Conservation (phyloP, 345 rosid genomes). For the Eucalyptus regnans region DNA sequence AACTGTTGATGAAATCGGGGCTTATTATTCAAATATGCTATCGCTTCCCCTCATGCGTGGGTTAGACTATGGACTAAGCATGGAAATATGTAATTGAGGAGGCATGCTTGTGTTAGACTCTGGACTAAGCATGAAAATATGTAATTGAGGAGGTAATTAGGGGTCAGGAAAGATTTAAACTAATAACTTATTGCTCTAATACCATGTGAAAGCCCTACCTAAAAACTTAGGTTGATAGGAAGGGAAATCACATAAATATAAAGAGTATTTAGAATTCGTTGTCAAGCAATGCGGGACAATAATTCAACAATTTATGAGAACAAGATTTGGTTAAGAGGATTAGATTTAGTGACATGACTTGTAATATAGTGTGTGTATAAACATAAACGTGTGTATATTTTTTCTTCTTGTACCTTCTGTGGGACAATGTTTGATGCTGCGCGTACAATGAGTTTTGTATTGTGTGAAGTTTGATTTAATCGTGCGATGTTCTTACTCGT, state of each 20-base stretch:
- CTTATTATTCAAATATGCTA: too few relatives aligned
- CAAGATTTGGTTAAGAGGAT: background rate
- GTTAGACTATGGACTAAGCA: rapidly evolving
- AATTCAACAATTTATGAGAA: background rate
- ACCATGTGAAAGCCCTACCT: background rate
- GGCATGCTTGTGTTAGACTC: rapidly evolving
- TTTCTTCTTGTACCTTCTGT: background rate
- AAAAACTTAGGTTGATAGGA: background rate
- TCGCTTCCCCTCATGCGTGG: rapidly evolving
- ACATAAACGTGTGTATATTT: background rate
- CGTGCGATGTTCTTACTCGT: background rate
- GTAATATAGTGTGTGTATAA: background rate
- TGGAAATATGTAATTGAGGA: background rate
- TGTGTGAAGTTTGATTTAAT: background rate
- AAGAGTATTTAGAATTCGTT: background rate
- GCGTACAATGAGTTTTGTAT: background rate
- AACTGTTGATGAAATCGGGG: rapidly evolving
- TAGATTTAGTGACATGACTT: background rate
- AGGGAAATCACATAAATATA: background rate
- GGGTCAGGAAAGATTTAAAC: background rate
- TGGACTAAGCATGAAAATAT: background rate
- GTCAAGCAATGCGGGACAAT: background rate
- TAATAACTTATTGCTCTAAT: rapidly evolving
- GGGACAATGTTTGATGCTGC: background rate
- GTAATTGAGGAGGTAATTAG: background rate